A percentile compares a stretch with the other conserved stretches of the same genome.
These are phyloP conservation scores for Pyrus betulifolia DNA, from an alignment of 306 rosid genomes.

Conservation along the genomic window DNA sequence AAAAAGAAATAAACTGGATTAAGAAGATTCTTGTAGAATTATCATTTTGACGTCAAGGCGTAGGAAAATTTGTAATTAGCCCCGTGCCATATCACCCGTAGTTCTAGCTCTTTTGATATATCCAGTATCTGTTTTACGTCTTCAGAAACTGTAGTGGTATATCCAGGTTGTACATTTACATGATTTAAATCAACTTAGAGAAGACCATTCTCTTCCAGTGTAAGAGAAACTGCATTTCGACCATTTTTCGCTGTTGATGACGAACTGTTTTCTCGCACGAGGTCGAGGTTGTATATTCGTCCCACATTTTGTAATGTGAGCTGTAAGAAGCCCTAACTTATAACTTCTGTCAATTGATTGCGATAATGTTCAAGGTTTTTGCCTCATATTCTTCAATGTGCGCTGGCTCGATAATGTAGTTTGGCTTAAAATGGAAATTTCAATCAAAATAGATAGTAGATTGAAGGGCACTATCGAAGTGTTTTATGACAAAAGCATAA, in stretches of 20 bases:
- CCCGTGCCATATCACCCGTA: conserved; percentile 20
- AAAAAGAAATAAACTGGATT: conserved; percentile 35
- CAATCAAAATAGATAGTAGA: not conserved
- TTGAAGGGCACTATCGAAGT: not conserved
- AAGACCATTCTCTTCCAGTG: not conserved
- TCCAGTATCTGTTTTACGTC: not conserved
- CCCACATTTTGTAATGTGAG: not conserved
- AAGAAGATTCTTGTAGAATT: conserved; percentile 43
- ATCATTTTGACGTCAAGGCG: conserved; percentile 26
- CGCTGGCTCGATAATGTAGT: not conserved
- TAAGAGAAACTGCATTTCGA: not conserved
- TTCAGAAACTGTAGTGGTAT: conserved; percentile 12
- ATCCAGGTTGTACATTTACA: conserved; percentile 37
- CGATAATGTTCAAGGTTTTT: not conserved
- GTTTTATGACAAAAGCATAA: not conserved
- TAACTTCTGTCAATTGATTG: not conserved
- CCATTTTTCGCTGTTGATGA: not conserved
- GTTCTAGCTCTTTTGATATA: conserved; percentile 8
- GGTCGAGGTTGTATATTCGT: not conserved
- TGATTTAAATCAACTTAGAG: conserved; percentile 11
- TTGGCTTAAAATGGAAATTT: not conserved
- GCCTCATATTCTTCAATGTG: not conserved
- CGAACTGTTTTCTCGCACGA: not conserved
- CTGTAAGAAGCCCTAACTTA: no score
- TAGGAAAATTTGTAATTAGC: conserved; percentile 50